These are phyloP conservation scores for Dendrocalamus sinicus DNA, from an alignment of 176 grass and related monocot genomes.

Conservation along the genomic window DNA sequence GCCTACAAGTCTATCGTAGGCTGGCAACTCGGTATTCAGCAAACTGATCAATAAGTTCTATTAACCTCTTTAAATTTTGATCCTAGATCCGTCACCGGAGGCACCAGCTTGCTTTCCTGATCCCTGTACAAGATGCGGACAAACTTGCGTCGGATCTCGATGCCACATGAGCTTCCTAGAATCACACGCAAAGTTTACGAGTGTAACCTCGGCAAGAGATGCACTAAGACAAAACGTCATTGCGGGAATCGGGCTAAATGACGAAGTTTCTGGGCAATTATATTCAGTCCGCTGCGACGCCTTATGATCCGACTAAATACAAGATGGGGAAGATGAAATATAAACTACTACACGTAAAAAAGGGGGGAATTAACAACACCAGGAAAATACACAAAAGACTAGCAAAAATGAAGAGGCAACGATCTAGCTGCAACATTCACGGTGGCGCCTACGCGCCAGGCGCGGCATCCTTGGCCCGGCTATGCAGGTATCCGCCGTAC, in stretches of 20 bases:
- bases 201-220: background rate
- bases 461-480: conserved; percentile 91
- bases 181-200: background rate
- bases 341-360: background rate
- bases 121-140: background rate
- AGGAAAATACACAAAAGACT: background rate
- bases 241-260: background rate
- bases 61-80: no score
- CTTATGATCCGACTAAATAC: conserved; percentile 33
- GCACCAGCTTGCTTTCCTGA: background rate
- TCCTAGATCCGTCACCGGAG: background rate
- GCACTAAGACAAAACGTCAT: background rate
- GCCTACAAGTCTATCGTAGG: no score
- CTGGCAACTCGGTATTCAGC: no score
- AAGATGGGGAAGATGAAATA: background rate
- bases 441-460: conserved; percentile 65
- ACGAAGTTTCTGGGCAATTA: background rate
- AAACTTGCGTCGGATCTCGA: background rate
- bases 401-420: background rate
- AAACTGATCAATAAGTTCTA: no score
- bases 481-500: conserved; percentile 74
- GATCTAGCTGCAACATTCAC: background rate
- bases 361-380: background rate
- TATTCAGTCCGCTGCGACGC: background rate
- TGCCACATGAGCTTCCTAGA: background rate